Conservation (phyloP, 1,284 basidiomycete species). For the Malassezia furfur region DNA sequence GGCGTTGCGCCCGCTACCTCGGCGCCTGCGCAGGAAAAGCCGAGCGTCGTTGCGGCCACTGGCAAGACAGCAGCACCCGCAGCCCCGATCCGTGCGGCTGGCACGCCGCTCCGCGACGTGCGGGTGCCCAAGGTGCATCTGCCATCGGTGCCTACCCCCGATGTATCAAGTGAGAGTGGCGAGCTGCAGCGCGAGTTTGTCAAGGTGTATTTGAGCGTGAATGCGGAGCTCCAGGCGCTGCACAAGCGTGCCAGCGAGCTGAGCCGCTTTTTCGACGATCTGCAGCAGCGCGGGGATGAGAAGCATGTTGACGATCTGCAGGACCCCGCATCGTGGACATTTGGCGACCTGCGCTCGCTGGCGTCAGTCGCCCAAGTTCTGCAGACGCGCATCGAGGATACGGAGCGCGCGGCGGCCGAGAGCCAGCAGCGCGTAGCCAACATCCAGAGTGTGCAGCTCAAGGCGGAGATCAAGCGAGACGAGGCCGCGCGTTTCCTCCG, state of each 20-base stretch:
- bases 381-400: conserved; percentile 13
- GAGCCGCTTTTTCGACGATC: conserved; percentile 42
- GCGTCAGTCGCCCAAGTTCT: conserved; percentile 30
- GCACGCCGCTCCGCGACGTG: background rate
- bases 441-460: conserved; percentile 51
- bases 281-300: conserved; percentile 20
- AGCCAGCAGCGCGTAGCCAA: conserved; percentile 49
- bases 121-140: background rate
- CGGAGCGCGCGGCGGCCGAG: conserved; percentile 17
- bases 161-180: conserved; percentile 20
- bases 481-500: conserved; percentile 57
- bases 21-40: background rate
- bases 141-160: background rate
- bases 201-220: conserved; percentile 47
- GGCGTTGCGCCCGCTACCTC: background rate
- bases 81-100: no score
- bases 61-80: no score
- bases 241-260: conserved; percentile 21
- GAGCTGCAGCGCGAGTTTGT: conserved; percentile 39
- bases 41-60: no score
- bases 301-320: conserved; percentile 24
- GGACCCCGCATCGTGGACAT: conserved; percentile 36
- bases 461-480: conserved; percentile 49
- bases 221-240: conserved; percentile 45
- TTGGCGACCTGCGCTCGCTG: conserved; percentile 47